Evolutionary conservation across 1,284 basidiomycete genomes (phyloP).

Genomic region (Trichosporon coremiiforme): DNA sequence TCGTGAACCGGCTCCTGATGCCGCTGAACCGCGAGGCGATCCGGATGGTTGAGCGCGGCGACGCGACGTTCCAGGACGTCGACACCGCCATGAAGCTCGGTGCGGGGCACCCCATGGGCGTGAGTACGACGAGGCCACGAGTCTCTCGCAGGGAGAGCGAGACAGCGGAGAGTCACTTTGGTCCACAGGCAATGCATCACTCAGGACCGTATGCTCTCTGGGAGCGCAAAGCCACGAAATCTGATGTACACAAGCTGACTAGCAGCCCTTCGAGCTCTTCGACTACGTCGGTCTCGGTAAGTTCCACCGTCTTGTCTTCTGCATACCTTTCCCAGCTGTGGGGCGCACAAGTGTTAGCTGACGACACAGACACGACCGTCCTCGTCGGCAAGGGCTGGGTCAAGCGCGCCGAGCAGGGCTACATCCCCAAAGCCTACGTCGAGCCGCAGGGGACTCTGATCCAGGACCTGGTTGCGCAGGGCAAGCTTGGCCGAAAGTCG

Average conservation of each 20-base stretch:
- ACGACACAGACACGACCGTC: constrained; percentile 50
- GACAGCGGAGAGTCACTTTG: not conserved
- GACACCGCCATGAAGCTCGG: constrained; percentile 65
- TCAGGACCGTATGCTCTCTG: no score
- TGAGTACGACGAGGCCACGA: not conserved
- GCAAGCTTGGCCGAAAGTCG: constrained; percentile 62
- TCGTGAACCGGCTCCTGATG: constrained; percentile 61
- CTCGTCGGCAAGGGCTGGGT: constrained; percentile 62
- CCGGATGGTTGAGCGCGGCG: constrained; percentile 63
- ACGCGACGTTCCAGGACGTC: constrained; percentile 62
- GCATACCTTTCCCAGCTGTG: not conserved
- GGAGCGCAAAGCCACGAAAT: no score
- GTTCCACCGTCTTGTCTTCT: constrained; percentile 24
- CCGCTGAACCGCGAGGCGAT: constrained; percentile 62
- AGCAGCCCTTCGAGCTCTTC: constrained; percentile 62
- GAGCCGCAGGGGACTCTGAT: constrained; percentile 57
- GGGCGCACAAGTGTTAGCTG: not conserved
- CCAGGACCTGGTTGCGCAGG: constrained; percentile 60
- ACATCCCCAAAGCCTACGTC: constrained; percentile 58
- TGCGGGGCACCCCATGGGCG: constrained; percentile 56
- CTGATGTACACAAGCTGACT: not conserved
- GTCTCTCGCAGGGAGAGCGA: not conserved
- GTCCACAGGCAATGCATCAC: no score
- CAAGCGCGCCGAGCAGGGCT: constrained; percentile 56
- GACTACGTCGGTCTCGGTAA: constrained; percentile 62